Evolutionary conservation across 2,329 filamentous ascomycete genomes (phyloP), one percentile per base, ranked within the genome.

Genomic region (Allantophomopsis lycopodina): DNA sequence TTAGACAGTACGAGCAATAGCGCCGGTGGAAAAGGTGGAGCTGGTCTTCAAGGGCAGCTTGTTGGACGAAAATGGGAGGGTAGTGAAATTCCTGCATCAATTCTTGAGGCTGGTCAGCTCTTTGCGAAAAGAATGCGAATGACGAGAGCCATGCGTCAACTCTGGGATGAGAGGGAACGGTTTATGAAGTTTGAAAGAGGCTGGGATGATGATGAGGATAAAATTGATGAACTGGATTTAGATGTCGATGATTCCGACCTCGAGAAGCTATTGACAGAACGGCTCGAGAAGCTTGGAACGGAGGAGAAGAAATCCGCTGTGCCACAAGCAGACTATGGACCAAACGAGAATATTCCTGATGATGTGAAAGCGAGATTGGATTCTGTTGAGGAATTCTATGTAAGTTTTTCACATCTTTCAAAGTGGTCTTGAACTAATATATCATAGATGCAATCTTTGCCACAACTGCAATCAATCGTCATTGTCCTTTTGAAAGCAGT

Each of bases 151-250:
- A 89, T 93, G 61, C 77, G 85, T 40, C 91, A 98, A 60, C 66
- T 98, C 12, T 98, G 91, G 89, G 83, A 94, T 48, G 88, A 94
- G 56, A 76, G 91, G 36, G 88, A 95, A 51, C 76, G 76, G 20
- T 98, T 93, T 49, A 79, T 95, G 63, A 89, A 83, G 53, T 93
- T 84, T 48, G 89, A 96, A 51, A 73, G 91, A 40, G 91, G 91
- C 8, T 98, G 87, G 85, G 77, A 82, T 42, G 53, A 54, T 2
- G 44, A 47, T 20, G 58, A 68, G 35, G 57, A 65, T 37, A 50
- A 60, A 28, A 59, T 66, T 8, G 59, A 66, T 38, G 58, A 61
- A n/a, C 42, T 65, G 15, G 59, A 60, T 37, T 48, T 60, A 13
- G 59, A 63, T 41, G 44, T 63, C 10, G 59, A 63, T 38, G 57